Conservation (phyloP, 2,329 filamentous ascomycete species). For the Trichoderma aggressivum region DNA sequence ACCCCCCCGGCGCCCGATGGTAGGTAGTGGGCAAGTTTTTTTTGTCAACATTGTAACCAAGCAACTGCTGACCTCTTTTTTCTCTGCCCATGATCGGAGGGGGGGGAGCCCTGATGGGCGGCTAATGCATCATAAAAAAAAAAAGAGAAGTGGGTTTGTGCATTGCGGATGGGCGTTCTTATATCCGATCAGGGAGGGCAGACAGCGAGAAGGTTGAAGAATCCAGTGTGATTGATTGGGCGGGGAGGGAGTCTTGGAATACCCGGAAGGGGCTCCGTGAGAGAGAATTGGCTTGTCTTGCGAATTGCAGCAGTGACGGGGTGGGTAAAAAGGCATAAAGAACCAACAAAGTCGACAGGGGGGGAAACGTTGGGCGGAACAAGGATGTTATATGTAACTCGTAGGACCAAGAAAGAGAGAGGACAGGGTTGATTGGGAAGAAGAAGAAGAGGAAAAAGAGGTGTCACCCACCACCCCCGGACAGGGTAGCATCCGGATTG, state of each 20-base stretch:
- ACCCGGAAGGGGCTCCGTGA: neutral
- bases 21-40: too few species aligned
- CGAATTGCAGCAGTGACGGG: neutral
- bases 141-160: neutral
- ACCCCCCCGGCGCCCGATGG: too few species aligned
- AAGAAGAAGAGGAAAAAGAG: neutral
- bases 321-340: neutral
- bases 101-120: neutral
- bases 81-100: neutral
- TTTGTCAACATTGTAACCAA: neutral
- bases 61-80: neutral
- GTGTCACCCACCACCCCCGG: neutral
- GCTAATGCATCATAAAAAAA: neutral
- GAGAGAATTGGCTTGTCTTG: neutral
- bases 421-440: neutral
- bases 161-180: neutral
- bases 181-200: neutral
- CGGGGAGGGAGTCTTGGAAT: neutral
- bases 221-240: neutral
- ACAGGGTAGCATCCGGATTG: neutral
- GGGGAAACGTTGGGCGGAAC: neutral
- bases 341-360: neutral
- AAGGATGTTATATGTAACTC: neutral
- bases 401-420: neutral
- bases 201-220: neutral